A percentile compares a stretch with the other conserved stretches of the same genome.
Evolutionary conservation across 306 rosid species (phyloP).

Genomic region (Acmispon strigosus): DNA sequence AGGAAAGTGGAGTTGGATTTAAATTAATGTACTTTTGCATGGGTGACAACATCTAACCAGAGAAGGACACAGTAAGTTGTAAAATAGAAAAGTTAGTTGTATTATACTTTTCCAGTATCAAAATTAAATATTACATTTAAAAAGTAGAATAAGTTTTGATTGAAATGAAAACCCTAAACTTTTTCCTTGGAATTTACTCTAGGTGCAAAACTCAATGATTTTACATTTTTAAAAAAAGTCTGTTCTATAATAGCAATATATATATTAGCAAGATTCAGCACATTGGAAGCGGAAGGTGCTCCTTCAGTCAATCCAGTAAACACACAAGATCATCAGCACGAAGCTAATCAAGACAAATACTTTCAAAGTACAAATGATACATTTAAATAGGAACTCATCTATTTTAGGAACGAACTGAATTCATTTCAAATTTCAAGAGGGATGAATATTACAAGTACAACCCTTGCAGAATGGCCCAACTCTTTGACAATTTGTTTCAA

Average conservation of each 20-base stretch:
- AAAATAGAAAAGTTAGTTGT: too few relatives aligned
- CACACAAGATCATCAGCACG: neutral
- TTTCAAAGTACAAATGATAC: neutral
- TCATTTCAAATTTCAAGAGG: constrained; percentile 1
- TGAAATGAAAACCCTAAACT: too few relatives aligned
- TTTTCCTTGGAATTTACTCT: too few relatives aligned
- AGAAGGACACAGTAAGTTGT: too few relatives aligned
- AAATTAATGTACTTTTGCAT: too few relatives aligned
- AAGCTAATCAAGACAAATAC: neutral
- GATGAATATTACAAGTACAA: constrained; percentile 17
- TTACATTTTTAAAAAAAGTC: too few relatives aligned
- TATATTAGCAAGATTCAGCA: neutral
- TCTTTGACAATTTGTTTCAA: neutral
- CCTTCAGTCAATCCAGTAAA: neutral
- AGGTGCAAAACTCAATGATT: too few relatives aligned
- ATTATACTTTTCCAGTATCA: too few relatives aligned
- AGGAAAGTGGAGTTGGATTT: too few relatives aligned
- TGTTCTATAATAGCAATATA: neutral
- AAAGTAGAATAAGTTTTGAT: too few relatives aligned
- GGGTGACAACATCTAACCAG: too few relatives aligned
- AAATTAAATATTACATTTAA: too few relatives aligned
- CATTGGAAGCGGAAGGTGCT: neutral
- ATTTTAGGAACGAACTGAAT: neutral
- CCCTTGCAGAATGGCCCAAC: constrained; percentile 15
- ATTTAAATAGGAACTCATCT: neutral